Evolutionary conservation across 2,329 filamentous ascomycete species (phyloP), one percentile per base, ranked within the genome.

Genomic region (Fusarium austroafricanum): DNA sequence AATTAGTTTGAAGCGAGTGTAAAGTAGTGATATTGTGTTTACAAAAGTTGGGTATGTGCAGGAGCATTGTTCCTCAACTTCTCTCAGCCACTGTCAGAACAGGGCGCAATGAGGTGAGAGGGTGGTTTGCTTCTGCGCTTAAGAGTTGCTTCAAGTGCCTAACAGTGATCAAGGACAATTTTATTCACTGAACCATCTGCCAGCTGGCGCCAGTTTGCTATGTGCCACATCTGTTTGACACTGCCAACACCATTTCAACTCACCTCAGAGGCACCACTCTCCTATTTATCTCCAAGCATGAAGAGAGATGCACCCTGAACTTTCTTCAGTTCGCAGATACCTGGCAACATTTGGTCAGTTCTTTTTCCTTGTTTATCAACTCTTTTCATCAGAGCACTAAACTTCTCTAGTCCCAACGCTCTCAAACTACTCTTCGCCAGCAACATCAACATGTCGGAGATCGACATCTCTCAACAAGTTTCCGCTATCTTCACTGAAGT

Each of bases 201-300:
- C 5, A 10, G 39, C 33, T 20, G 21, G 39, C 21, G 20, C 5
- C 6, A 18, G 43, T 11, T 8, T 29, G 17, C 20, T 20, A 29
- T 43, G 23, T 4, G 12, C 11, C 35, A 33, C 47, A 38, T 20
- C 26, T 20, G 40, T n/a, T 49, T 47, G 59, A 17, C 44, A 64
- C 37, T 60, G 11, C 52, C 47, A 12, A 12, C 43, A 15, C 17
- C 47, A 64, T 23, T 47, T 26, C 11, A 45, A 45, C 33, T 51
- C 35, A 67, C 21, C 8, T 17, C 10, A 6, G 26, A 5, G 26
- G 6, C 38, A 44, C 9, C 15, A 40, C 17, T 10, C 10, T 7
- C 26, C 28, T 37, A n/a, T 28, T 23, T 18, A 12, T 18, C 6
- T 44, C 23, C 23, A 10, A 35, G 15, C 3, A 35, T n/a, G 8